These are phyloP conservation scores for Pholiota conissans DNA, from an alignment of 768 basidiomycete genomes.

Conservation along the genomic window DNA sequence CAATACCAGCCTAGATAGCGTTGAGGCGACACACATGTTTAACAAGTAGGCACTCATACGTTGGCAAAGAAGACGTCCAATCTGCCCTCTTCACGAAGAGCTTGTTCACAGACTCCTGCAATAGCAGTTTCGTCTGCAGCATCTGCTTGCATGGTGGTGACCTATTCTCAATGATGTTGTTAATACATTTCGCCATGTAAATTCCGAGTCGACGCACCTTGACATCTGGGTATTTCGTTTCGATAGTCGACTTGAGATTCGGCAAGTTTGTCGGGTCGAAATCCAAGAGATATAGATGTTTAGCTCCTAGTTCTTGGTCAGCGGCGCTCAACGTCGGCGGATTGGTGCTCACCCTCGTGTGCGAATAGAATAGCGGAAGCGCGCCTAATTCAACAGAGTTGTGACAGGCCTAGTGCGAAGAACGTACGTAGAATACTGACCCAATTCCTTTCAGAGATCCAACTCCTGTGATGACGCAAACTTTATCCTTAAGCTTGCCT, in stretches of 20 bases:
- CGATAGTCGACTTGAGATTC: slow-evolving; percentile 67
- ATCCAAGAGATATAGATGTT: slow-evolving; percentile 76
- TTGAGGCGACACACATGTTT: not conserved
- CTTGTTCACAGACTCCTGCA: slow-evolving; percentile 64
- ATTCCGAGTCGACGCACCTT: too few species aligned
- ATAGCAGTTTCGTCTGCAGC: slow-evolving; percentile 80
- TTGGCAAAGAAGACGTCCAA: slow-evolving; percentile 97
- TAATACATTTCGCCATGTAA: too few species aligned
- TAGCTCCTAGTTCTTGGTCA: slow-evolving; percentile 53
- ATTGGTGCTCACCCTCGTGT: slow-evolving; percentile 61
- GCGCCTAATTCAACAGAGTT: slow-evolving; percentile 44
- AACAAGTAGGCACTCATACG: slow-evolving; percentile 39
- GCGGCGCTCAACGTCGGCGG: not conserved
- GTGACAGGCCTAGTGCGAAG: not conserved
- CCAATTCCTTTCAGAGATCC: slow-evolving; percentile 89
- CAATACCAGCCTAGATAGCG: slow-evolving; percentile 63
- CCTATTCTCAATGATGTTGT: too few species aligned
- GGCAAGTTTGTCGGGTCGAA: slow-evolving; percentile 68
- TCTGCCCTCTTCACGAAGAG: slow-evolving; percentile 77
- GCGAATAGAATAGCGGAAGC: slow-evolving; percentile 74
- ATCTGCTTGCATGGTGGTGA: slow-evolving; percentile 77
- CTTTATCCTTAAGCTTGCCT: slow-evolving; percentile 68
- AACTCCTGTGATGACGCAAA: slow-evolving; percentile 87
- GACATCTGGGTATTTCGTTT: slow-evolving; percentile 70
- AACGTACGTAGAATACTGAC: slow-evolving; percentile 38